These are phyloP conservation scores for Starmera pachycereana DNA, from an alignment of 805 yeast genomes.

Conservation along the genomic window DNA sequence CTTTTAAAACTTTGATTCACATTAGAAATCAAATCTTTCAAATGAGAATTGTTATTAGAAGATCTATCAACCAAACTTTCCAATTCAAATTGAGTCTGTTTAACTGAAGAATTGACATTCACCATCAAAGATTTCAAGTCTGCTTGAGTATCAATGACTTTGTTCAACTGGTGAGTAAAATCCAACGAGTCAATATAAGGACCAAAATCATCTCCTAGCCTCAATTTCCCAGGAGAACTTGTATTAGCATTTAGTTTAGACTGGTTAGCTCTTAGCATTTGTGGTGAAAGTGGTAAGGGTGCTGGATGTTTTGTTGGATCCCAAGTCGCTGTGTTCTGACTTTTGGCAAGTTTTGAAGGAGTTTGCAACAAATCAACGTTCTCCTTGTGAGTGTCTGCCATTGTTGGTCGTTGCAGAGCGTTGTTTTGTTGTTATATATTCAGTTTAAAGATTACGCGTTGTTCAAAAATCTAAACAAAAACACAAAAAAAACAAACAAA, in stretches of 20 bases:
- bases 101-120: slow-evolving; percentile 16
- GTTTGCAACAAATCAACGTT: not conserved
- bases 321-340: slow-evolving; percentile 1
- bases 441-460: not conserved
- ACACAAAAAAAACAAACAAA: not conserved
- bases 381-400: not conserved
- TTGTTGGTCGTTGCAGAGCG: not conserved
- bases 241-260: slow-evolving; percentile 7
- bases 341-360: not conserved
- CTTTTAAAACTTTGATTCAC: slow-evolving; percentile 2
- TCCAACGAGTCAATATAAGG: slow-evolving; percentile 10
- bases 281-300: slow-evolving; percentile 30
- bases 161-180: slow-evolving; percentile 17
- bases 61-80: slow-evolving; percentile 18
- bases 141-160: slow-evolving; percentile 19
- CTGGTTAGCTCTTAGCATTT: slow-evolving; percentile 19
- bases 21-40: slow-evolving; percentile 16
- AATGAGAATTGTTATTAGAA: slow-evolving; percentile 17
- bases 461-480: not conserved
- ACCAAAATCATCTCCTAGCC: slow-evolving; percentile 1
- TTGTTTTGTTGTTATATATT: not conserved
- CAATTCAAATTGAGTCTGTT: slow-evolving; percentile 18
- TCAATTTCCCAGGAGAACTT: slow-evolving; percentile 14
- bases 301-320: slow-evolving; percentile 31
- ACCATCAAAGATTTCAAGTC: slow-evolving; percentile 21